These are phyloP conservation scores for Ogataea hybrid DNA, from an alignment of 1,139 yeast species.

Conservation along the genomic window DNA sequence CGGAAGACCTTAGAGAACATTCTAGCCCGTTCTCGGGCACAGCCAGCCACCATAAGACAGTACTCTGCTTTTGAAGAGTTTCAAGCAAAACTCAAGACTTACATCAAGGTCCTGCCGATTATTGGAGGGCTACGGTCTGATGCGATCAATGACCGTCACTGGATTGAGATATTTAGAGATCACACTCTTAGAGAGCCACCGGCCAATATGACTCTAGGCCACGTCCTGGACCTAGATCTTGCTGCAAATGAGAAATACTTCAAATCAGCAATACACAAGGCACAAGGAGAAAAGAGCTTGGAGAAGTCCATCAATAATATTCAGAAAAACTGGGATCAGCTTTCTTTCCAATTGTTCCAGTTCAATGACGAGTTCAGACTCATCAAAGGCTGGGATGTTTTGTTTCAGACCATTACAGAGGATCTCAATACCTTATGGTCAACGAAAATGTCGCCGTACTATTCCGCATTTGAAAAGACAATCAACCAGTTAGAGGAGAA, in stretches of 20 bases:
- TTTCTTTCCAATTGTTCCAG: slow-evolving; percentile 52
- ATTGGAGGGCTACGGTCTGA: slow-evolving; percentile 55
- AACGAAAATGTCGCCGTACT: slow-evolving; percentile 72
- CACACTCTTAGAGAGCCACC: slow-evolving; percentile 24
- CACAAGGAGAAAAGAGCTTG: slow-evolving; percentile 70
- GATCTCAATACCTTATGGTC: slow-evolving; percentile 63
- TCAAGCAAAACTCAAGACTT: slow-evolving; percentile 43
- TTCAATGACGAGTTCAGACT: slow-evolving; percentile 54
- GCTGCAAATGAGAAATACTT: slow-evolving; percentile 45
- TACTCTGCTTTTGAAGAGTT: slow-evolving; percentile 68
- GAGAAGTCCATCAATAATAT: slow-evolving; percentile 52
- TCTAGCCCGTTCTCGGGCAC: slow-evolving; percentile 43
- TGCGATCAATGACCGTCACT: slow-evolving; percentile 64
- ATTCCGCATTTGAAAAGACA: slow-evolving; percentile 58
- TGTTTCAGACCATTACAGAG: slow-evolving; percentile 59
- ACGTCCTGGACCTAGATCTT: slow-evolving; percentile 60
- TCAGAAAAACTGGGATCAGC: slow-evolving; percentile 44
- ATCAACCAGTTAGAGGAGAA: slow-evolving; percentile 55
- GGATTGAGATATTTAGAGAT: slow-evolving; percentile 51
- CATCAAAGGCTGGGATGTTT: slow-evolving; percentile 65
- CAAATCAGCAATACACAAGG: slow-evolving; percentile 54
- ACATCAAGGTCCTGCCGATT: slow-evolving; percentile 40
- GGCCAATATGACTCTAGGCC: slow-evolving; percentile 38
- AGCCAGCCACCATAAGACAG: slow-evolving; percentile 63
- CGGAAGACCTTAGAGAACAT: slow-evolving; percentile 53